Base-by-base conservation (phyloP, 805 yeast genomes). In the Candida sonorensis region DNA sequence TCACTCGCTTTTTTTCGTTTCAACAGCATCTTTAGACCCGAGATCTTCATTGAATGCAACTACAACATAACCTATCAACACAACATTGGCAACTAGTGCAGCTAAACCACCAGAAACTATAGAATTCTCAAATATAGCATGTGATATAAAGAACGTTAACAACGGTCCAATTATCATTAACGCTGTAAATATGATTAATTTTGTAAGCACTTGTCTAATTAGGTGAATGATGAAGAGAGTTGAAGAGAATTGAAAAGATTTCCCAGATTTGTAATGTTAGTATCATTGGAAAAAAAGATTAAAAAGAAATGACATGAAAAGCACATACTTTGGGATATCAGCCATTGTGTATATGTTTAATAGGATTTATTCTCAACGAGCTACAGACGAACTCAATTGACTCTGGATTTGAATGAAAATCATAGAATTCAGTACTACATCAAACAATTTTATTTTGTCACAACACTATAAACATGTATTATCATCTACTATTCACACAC, bases 21-120 rank as follows among this genome's bases (percentile, higher is more conserved):
- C 61, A 31, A 59, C 60, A 6, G 45, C 31, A 15, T 45, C 51
- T 11, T 50, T 59, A 5, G 53, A 44, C 26, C 55, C 55, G 4
- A 54, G 46, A 4, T 79, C 81, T 51, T 83, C 94, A 15, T 68
- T 69, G 57, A 82, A 82, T 2, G 94, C 92, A 38, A 72, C 81
- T 12, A 79, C 64, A 21, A 83, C 75, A 48, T 80, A 83, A 1
- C 81, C 83, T 32, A 82, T 71, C 42, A 83, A 61, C 14, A 83
- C 92, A 6, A 77, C 58, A 49, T 83, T 83, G 17, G 92, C 92
- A 35, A 73, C 72, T 12, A 74, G 64, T 3, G 92, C 92, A 23
- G 88, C 85, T n/a, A 77, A 50, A 3, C 92, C 92, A 26, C 94
- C 94, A 31, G 86, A 77, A 10, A 79, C 60, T 10, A 82, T 55